A percentile compares a stretch with the other conserved stretches of the same genome.
These are phyloP conservation scores for Aspergillus sp. DNA, from an alignment of 2,329 filamentous ascomycete species.

Conservation along the genomic window DNA sequence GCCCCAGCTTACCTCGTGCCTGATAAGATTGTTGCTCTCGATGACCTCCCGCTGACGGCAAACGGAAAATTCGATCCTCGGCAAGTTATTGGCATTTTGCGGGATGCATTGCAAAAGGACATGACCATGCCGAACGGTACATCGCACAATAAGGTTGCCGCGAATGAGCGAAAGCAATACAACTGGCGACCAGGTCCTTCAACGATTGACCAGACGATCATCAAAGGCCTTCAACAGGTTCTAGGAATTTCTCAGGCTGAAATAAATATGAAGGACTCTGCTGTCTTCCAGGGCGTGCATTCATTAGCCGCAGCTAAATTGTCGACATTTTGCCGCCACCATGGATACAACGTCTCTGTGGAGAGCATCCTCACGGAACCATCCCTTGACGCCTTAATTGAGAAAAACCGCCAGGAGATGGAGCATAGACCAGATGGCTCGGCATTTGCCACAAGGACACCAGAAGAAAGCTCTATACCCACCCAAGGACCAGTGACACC, in stretches of 20 bases:
- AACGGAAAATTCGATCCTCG: constrained; percentile 7
- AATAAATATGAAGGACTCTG: neutral
- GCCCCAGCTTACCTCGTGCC: constrained; percentile 10
- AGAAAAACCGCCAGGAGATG: neutral
- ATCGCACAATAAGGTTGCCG: neutral
- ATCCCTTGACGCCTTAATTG: neutral
- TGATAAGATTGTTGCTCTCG: constrained; percentile 1
- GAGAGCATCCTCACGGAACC: neutral
- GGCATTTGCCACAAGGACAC: neutral
- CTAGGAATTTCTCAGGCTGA: neutral
- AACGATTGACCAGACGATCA: neutral
- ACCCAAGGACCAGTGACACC: neutral
- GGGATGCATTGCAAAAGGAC: neutral
- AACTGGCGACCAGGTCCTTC: neutral
- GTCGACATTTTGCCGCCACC: neutral
- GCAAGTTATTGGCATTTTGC: neutral
- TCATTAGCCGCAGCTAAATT: neutral
- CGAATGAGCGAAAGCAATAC: neutral
- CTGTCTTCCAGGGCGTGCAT: neutral
- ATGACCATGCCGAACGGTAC: neutral
- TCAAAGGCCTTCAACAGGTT: neutral
- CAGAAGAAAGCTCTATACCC: neutral
- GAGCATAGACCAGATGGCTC: neutral
- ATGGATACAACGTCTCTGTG: neutral
- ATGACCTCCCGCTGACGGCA: constrained; percentile 1